phyloP scores from a whole-genome alignment of 768 basidiomycete genomes.

The Austroboletus eburneus region DNA sequence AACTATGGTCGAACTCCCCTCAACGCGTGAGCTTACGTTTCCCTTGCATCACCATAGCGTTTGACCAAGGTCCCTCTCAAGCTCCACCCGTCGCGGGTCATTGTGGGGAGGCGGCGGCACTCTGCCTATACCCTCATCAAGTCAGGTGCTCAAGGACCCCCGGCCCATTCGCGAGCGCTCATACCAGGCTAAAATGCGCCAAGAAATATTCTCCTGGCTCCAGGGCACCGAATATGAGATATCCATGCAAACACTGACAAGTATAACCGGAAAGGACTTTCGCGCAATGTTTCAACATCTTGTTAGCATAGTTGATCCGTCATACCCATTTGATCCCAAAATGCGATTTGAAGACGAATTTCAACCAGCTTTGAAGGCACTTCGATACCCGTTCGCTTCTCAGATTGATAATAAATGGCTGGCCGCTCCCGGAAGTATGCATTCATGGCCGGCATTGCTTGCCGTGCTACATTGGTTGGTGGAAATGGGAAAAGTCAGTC shows the following conservation, averaged over 20 bases:
- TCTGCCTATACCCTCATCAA: conserved; percentile 43
- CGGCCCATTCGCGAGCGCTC: conserved; percentile 74
- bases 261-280: conserved; percentile 85
- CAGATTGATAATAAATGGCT: conserved; percentile 83
- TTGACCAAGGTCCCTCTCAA: conserved; percentile 21
- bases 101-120: conserved; percentile 57
- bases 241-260: conserved; percentile 60
- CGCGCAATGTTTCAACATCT: conserved; percentile 81
- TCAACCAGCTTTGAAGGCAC: conserved; percentile 63
- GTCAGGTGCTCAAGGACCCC: conserved; percentile 63
- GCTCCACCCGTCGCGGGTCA: conserved; percentile 74
- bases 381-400: conserved; percentile 78
- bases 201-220: conserved; percentile 73
- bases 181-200: conserved; percentile 71
- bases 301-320: conserved; percentile 65
- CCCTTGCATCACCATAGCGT: neutral
- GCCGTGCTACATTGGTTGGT: conserved; percentile 93
- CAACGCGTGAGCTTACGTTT: conserved; percentile 44
- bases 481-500: conserved; percentile 73
- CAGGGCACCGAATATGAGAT: conserved; percentile 64
- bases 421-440: conserved; percentile 82
- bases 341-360: conserved; percentile 80
- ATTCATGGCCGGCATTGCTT: conserved; percentile 87
- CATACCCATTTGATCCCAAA: conserved; percentile 51
- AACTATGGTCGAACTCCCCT: conserved; percentile 71